Conservation (phyloP, 2,329 filamentous ascomycete genomes). For the Sporothrix globosa region DNA sequence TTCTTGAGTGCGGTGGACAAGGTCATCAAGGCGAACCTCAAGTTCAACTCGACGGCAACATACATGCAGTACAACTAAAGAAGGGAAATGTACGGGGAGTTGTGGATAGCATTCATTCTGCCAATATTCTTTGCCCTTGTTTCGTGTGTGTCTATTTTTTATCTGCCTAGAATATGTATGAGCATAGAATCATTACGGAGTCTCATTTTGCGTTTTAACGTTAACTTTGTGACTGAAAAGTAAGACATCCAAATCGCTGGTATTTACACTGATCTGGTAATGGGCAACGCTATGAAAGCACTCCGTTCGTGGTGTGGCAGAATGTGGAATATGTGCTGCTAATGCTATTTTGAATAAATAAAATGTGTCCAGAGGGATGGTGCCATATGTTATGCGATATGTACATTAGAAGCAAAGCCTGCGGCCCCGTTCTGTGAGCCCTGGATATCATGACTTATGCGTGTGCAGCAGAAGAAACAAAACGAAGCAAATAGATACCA, state of each 20-base stretch:
- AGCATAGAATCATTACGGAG: constrained; percentile 21
- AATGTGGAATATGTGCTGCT: background rate
- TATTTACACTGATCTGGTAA: background rate
- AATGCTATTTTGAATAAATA: background rate
- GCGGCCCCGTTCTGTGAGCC: background rate
- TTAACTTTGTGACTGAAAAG: background rate
- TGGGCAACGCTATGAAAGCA: background rate
- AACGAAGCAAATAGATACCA: background rate
- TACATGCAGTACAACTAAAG: constrained; percentile 98
- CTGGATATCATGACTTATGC: constrained; percentile 7
- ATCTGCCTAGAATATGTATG: constrained; percentile 18
- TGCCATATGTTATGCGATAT: background rate
- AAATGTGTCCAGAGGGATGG: background rate
- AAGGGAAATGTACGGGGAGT: background rate
- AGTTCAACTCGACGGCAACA: constrained; percentile 98
- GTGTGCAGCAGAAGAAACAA: background rate
- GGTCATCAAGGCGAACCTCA: constrained; percentile 98
- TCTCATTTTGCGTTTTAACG: background rate
- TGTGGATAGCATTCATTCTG: background rate
- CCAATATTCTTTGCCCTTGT: background rate
- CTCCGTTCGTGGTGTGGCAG: background rate
- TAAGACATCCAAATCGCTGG: background rate
- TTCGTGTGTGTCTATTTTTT: constrained; percentile 10
- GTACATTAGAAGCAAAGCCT: constrained; percentile 7
- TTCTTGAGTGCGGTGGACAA: constrained; percentile 98